A percentile compares a stretch with the other conserved stretches of the same genome.
phyloP scores from a whole-genome alignment of 306 rosid genomes.

The Lathyrus tuberosus region DNA sequence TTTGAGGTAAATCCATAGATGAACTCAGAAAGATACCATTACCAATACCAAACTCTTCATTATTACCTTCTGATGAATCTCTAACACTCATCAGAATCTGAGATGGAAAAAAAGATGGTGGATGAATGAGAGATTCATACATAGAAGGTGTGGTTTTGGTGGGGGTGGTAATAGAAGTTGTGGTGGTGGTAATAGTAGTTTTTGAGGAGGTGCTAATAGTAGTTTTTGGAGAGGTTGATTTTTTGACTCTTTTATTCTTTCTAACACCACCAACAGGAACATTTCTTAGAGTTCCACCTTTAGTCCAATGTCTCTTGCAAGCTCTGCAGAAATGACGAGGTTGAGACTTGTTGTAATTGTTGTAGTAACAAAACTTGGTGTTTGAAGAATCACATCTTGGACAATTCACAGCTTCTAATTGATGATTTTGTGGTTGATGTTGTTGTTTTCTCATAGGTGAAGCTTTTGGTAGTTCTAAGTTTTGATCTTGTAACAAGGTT shows the following conservation, averaged over 20 bases:
- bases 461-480: constrained; percentile 57
- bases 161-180: not conserved
- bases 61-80: constrained; percentile 32
- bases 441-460: constrained; percentile 48
- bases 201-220: constrained; percentile 25
- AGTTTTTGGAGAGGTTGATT: constrained; percentile 32
- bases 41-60: constrained; percentile 42
- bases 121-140: constrained; percentile 45
- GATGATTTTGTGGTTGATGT: constrained; percentile 41
- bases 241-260: constrained; percentile 67
- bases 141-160: constrained; percentile 36
- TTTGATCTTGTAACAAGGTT: constrained; percentile 55
- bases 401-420: constrained; percentile 69
- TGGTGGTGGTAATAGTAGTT: not conserved
- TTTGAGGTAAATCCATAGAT: constrained; percentile 42
- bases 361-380: constrained; percentile 96
- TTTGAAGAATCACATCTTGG: constrained; percentile 90
- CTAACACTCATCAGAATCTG: constrained; percentile 39
- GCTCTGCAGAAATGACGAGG: constrained; percentile 94
- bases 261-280: constrained; percentile 95
- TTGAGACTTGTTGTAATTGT: constrained; percentile 91
- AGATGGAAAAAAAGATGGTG: constrained; percentile 47
- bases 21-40: constrained; percentile 47
- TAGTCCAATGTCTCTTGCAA: constrained; percentile 97
- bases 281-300: constrained; percentile 91